Conservation (phyloP, 495 filamentous ascomycete species). For the Aspergillus diversus region DNA sequence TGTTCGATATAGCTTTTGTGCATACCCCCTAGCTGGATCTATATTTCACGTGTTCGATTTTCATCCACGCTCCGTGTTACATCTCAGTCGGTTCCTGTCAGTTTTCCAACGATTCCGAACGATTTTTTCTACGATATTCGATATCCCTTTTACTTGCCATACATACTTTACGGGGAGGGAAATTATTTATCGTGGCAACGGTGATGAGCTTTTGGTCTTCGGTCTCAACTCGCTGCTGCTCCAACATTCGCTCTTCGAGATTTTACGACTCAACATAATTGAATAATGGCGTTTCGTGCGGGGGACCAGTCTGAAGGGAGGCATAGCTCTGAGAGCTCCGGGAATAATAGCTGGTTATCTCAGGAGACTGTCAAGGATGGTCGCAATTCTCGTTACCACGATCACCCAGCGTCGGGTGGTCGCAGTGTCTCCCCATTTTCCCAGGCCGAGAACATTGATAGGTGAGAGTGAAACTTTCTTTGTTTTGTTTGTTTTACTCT, state of each 20-base stretch:
- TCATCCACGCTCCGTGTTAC: not conserved
- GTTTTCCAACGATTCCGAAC: not conserved
- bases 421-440: conserved; percentile 37
- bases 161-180: not conserved
- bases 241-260: conserved; percentile 6
- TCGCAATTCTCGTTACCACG: conserved; percentile 28
- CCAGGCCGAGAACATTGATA: conserved; percentile 36
- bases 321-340: conserved; percentile 51
- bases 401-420: conserved; percentile 30
- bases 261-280: not conserved
- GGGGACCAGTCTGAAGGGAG: conserved; percentile 39
- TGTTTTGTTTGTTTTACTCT: conserved; percentile 2
- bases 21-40: not conserved
- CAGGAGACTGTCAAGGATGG: conserved; percentile 50
- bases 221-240: conserved; percentile 1
- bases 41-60: conserved; percentile 4
- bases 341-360: conserved; percentile 45
- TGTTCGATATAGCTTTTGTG: not conserved
- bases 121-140: too few relatives aligned
- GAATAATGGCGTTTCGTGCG: conserved; percentile 42
- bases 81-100: conserved; percentile 5
- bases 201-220: not conserved
- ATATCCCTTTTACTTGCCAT: not conserved
- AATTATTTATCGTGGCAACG: not conserved
- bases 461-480: conserved; percentile 38